These are phyloP conservation scores for Garcia nutans DNA, from an alignment of 345 rosid species.

Conservation along the genomic window DNA sequence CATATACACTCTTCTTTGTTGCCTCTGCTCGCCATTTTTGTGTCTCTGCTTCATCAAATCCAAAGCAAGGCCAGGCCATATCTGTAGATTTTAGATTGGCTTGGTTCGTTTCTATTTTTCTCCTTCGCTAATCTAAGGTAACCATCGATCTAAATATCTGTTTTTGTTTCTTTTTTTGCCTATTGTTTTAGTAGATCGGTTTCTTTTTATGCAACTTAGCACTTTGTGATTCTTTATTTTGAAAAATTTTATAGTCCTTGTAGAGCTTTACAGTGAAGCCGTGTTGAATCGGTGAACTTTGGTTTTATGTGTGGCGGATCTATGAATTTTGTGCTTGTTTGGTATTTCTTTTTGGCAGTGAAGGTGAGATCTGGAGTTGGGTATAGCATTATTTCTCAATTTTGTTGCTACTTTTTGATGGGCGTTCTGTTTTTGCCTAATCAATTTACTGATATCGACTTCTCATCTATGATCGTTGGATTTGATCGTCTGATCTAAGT, in stretches of 20 bases:
- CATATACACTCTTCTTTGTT: too few species aligned
- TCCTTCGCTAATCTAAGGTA: not conserved
- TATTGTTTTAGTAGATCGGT: not conserved
- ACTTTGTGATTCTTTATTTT: too few species aligned
- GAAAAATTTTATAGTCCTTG: not conserved
- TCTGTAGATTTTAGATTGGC: not conserved
- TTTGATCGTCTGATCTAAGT: conserved; percentile 23
- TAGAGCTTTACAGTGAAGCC: not conserved
- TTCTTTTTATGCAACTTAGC: not conserved
- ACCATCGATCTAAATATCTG: not conserved
- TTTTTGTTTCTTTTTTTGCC: not conserved
- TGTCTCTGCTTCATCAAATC: too few species aligned
- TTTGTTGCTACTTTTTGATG: too few species aligned
- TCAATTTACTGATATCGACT: not conserved
- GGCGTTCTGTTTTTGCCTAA: not conserved
- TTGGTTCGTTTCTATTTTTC: not conserved
- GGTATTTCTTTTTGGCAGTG: not conserved
- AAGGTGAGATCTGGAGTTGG: not conserved
- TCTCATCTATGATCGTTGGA: not conserved
- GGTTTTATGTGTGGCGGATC: not conserved
- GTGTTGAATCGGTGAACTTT: not conserved
- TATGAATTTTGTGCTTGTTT: not conserved
- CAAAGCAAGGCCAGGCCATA: too few species aligned
- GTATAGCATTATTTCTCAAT: too few species aligned
- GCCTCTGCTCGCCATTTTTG: too few species aligned